Percentiles rank a stretch among this genome's conserved stretches.
phyloP scores from a whole-genome alignment of 1,139 yeast genomes.

The Debaryomycetaceae sp. region DNA sequence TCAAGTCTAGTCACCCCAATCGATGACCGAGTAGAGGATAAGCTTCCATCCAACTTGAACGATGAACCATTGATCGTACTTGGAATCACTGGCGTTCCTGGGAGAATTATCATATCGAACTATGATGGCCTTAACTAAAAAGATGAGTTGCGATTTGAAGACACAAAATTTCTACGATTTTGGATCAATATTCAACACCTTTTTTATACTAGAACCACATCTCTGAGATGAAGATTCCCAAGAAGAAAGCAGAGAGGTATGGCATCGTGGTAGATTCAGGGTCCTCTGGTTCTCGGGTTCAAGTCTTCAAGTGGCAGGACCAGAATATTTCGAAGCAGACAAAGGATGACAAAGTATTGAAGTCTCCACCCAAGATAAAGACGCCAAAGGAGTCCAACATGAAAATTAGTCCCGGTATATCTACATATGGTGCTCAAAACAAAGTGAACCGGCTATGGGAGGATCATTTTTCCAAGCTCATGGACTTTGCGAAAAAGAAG shows the following conservation, averaged over 20 bases:
- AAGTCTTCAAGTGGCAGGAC: conserved; percentile 66
- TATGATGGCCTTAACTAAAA: neutral
- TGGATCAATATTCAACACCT: conserved; percentile 2
- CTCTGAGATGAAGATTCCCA: conserved; percentile 8
- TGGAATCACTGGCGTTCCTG: conserved; percentile 8
- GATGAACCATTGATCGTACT: neutral
- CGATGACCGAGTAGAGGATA: neutral
- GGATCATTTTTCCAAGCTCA: conserved; percentile 53
- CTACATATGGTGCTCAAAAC: conserved; percentile 44
- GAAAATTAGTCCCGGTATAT: conserved; percentile 70
- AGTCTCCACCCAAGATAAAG: conserved; percentile 59
- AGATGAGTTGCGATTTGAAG: neutral
- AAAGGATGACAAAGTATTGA: conserved; percentile 23
- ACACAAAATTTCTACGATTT: neutral
- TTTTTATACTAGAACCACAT: neutral
- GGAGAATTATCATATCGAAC: conserved; percentile 8
- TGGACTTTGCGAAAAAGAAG: conserved; percentile 55
- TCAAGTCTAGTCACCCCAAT: conserved; percentile 2
- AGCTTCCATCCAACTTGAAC: neutral
- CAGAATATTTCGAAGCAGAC: conserved; percentile 24
- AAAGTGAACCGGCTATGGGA: conserved; percentile 54
- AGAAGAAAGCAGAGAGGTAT: conserved; percentile 27
- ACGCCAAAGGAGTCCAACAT: conserved; percentile 60
- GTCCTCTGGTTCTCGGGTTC: conserved; percentile 74
- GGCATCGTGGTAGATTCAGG: conserved; percentile 83